Percentiles rank a stretch among this genome's conserved stretches.
phyloP scores from a whole-genome alignment of 768 basidiomycete genomes.

The Podaxis mareebaensis region DNA sequence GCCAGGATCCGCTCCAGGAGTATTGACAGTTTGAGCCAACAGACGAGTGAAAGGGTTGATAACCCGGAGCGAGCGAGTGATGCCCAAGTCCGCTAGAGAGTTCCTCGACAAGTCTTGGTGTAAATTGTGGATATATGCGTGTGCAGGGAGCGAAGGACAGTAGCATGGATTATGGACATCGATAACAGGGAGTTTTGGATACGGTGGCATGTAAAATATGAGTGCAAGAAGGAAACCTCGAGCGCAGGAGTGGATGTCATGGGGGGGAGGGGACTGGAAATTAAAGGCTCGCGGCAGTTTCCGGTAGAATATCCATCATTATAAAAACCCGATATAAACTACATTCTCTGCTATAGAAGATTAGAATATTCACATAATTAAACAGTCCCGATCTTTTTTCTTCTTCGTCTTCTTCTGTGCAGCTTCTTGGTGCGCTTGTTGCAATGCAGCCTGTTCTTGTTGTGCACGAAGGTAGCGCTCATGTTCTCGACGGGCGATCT shows the following conservation, averaged over 20 bases:
- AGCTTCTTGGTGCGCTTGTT: conserved; percentile 23
- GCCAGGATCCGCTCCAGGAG: conserved; percentile 7
- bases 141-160: conserved; percentile 51
- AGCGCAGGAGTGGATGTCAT: neutral
- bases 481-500: conserved; percentile 41
- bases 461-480: conserved; percentile 31
- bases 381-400: conserved; percentile 53
- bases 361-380: conserved; percentile 45
- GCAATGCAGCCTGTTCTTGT: conserved; percentile 28
- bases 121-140: conserved; percentile 45
- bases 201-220: conserved; percentile 6
- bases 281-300: conserved; percentile 2
- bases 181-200: conserved; percentile 31
- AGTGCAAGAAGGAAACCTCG: neutral
- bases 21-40: conserved; percentile 30
- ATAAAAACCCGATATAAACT: conserved; percentile 3
- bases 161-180: conserved; percentile 61
- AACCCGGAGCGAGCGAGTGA: conserved; percentile 16
- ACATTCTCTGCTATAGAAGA: neutral
- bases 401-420: conserved; percentile 34
- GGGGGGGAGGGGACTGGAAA: neutral
- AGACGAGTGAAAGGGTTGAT: conserved; percentile 33
- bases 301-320: neutral
- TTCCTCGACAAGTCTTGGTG: conserved; percentile 30
- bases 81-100: conserved; percentile 13